Evolutionary conservation across 163 green algal genomes (phyloP).

Genomic region (Prototheca wickerhamii): DNA sequence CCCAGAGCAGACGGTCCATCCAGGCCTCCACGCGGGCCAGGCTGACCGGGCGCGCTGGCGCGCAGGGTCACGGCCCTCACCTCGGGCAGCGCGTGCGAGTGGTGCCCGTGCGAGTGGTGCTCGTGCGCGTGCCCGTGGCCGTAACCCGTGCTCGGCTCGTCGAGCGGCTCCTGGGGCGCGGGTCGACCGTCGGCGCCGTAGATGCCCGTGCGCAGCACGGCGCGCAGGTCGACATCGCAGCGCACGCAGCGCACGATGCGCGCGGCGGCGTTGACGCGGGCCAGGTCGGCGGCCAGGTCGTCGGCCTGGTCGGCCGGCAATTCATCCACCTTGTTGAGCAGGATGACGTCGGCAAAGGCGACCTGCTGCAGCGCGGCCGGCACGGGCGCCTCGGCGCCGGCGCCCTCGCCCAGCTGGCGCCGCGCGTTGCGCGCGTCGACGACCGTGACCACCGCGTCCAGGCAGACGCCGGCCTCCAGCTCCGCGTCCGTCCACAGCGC

Average conservation of each 20-base stretch:
- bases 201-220: constrained; percentile 55
- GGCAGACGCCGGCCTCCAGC: constrained; percentile 55
- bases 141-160: neutral
- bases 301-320: constrained; percentile 30
- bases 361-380: constrained; percentile 79
- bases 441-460: constrained; percentile 81
- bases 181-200: constrained; percentile 10
- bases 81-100: constrained; percentile 6
- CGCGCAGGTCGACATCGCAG: constrained; percentile 49
- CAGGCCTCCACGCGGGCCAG: constrained; percentile 35
- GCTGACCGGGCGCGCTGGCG: neutral
- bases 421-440: constrained; percentile 68
- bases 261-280: constrained; percentile 56
- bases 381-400: constrained; percentile 15
- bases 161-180: neutral
- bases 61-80: constrained; percentile 10
- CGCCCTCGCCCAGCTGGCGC: constrained; percentile 48
- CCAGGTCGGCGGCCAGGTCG: too few species aligned
- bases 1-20: constrained; percentile 78
- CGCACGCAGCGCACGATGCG: constrained; percentile 42
- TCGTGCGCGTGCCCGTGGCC: neutral
- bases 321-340: constrained; percentile 77
- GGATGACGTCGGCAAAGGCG: constrained; percentile 73
- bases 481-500: constrained; percentile 80
- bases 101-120: constrained; percentile 5